These are phyloP conservation scores for Yamadazyma conglobata DNA, from an alignment of 1,139 yeast genomes.

Conservation along the genomic window DNA sequence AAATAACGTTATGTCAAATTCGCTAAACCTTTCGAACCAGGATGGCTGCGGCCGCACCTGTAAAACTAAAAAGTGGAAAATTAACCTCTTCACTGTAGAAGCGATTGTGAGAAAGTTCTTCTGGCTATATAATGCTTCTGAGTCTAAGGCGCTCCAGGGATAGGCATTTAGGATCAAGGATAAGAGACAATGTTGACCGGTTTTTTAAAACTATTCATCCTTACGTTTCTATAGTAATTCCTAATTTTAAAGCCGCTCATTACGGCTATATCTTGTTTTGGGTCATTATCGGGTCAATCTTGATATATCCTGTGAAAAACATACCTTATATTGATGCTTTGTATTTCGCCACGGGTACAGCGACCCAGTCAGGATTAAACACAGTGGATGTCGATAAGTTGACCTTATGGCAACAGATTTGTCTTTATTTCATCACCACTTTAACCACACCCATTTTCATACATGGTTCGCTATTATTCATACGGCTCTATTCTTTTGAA, in stretches of 20 bases:
- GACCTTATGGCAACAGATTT: constrained; percentile 72
- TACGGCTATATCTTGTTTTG: constrained; percentile 57
- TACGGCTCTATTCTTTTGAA: constrained; percentile 89
- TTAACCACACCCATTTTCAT: constrained; percentile 87
- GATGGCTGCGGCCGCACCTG: too few relatives aligned
- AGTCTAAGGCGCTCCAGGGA: background rate
- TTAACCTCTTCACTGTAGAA: too few relatives aligned
- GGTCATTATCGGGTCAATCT: constrained; percentile 63
- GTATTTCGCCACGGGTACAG: constrained; percentile 69
- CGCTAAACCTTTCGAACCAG: too few relatives aligned
- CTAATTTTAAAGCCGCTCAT: constrained; percentile 78
- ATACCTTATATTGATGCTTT: constrained; percentile 72
- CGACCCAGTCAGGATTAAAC: constrained; percentile 91
- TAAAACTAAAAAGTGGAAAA: background rate
- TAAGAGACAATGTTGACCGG: constrained; percentile 9
- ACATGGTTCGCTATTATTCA: constrained; percentile 72
- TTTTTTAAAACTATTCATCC: constrained; percentile 31
- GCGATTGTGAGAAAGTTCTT: too few relatives aligned
- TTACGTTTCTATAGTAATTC: constrained; percentile 48
- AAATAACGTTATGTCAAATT: too few relatives aligned
- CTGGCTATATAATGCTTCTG: too few relatives aligned
- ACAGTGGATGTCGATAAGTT: constrained; percentile 65
- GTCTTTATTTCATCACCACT: constrained; percentile 55
- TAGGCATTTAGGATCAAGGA: background rate
- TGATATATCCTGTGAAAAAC: constrained; percentile 71